phyloP scores from a whole-genome alignment of 2,329 filamentous ascomycete genomes.

The Aspergillus sp. region DNA sequence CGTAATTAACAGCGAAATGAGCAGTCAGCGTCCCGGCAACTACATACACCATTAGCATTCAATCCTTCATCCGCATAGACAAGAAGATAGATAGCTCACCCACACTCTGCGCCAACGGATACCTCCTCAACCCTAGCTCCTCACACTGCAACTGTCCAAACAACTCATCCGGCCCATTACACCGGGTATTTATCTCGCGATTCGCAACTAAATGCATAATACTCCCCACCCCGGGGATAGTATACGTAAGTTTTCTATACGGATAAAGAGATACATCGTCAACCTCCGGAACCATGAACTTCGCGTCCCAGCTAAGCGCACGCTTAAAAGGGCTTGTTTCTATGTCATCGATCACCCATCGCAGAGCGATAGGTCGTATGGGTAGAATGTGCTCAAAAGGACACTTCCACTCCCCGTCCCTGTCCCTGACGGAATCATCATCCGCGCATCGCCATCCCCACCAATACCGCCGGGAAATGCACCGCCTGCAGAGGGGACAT shows the following conservation, averaged over 20 bases:
- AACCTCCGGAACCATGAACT: conserved; percentile 28
- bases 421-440: no score
- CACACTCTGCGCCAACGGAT: conserved; percentile 33
- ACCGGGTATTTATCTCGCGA: conserved; percentile 52
- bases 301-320: conserved; percentile 29
- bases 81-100: conserved; percentile 29
- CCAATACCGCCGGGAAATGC: conserved; percentile 64
- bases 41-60: conserved; percentile 16
- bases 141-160: conserved; percentile 54
- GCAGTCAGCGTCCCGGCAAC: conserved; percentile 44
- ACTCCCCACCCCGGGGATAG: conserved; percentile 42
- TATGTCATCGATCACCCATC: conserved; percentile 35
- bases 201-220: conserved; percentile 62
- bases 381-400: conserved; percentile 44
- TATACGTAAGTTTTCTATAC: conserved; percentile 40
- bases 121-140: conserved; percentile 52
- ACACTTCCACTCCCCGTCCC: conserved; percentile 41
- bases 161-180: conserved; percentile 62
- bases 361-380: conserved; percentile 32
- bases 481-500: conserved; percentile 65
- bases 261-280: conserved; percentile 32
- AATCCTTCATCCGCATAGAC: no score
- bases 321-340: conserved; percentile 33
- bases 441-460: conserved; percentile 60
- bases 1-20: conserved; percentile 54